Evolutionary conservation across 306 rosid genomes (phyloP).

Genomic region (Erythrophleum fordii): DNA sequence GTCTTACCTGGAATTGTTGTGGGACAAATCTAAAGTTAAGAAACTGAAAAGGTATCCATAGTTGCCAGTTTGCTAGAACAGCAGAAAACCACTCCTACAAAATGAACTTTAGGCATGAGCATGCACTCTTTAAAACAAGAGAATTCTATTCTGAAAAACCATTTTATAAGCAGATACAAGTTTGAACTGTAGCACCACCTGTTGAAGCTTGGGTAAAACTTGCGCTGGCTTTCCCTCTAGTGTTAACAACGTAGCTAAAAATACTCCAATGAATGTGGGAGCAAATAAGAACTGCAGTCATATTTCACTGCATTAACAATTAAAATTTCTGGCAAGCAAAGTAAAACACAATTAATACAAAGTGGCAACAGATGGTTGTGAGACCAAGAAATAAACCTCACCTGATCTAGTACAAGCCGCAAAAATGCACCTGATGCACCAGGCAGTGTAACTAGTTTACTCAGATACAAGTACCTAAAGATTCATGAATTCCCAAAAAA

Average conservation of each 20-base stretch:
- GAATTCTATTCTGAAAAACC: conserved; percentile 16
- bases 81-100: conserved; percentile 91
- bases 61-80: conserved; percentile 89
- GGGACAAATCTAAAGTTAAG: conserved; percentile 96
- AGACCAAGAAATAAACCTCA: conserved; percentile 36
- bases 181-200: conserved; percentile 55
- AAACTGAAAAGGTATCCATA: conserved; percentile 98
- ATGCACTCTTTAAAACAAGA: conserved; percentile 22
- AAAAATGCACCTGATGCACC: conserved; percentile 89
- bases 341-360: conserved; percentile 24
- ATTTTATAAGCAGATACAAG: conserved; percentile 28
- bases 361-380: conserved; percentile 16
- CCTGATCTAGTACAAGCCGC: conserved; percentile 95
- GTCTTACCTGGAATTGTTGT: conserved; percentile 91
- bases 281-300: conserved; percentile 80
- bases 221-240: conserved; percentile 80
- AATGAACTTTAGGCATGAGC: conserved; percentile 37
- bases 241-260: conserved; percentile 76
- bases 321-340: conserved; percentile 15
- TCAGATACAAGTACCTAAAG: conserved; percentile 84
- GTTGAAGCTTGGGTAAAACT: conserved; percentile 86
- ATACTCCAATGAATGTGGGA: conserved; percentile 79
- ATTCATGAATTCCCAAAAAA: conserved; percentile 10
- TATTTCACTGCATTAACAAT: conserved; percentile 35
- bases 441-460: conserved; percentile 71